Base-by-base conservation (phyloP, 768 basidiomycete species). In the Rhizopogon vesiculosus region DNA sequence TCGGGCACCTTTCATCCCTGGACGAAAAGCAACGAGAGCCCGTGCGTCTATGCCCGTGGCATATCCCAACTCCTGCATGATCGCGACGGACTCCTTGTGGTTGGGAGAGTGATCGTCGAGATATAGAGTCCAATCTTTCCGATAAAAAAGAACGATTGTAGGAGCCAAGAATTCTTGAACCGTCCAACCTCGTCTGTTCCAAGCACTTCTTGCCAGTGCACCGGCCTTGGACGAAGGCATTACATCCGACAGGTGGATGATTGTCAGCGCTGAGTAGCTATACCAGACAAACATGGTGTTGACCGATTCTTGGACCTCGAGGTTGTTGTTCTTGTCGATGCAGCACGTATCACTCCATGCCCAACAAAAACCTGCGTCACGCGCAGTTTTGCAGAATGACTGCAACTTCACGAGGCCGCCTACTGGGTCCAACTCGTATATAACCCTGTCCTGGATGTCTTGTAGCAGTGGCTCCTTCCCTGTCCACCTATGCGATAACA, bases 71-170 rank as follows among this genome's bases (percentile, higher is more conserved):
- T 31, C n/a, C 29, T 49, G 22, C 46, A 49, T 18, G n/a, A 49
- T 35, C 10, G 46, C 29, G 16, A 5, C 3, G 5, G 18, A 28
- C 9, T 22, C 46, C 16, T 49, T 49, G 28, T 49, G 46, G 39
- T 40, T 40, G 13, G 16, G 15, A 40, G 39, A 40, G 39, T 15
- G 5, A 16, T 40, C 39, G 15, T 16, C 16, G 6, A 40, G 39
- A 40, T 40, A 40, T 7, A 68, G 38, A 1, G 56, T 62, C 66
- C 66, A 67, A 7, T 15, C 33, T 49, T 56, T 64, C 45, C 50
- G 62, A 55, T 67, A 67, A 58, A 67, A 66, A 19, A 62, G 66
- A 54, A 68, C 60, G 16, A 62, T 46, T 54, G 58, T 66, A 12
- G 66, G 59, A 5, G 64, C 66, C 15, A 67, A 9, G 60, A 63